These are phyloP conservation scores for Leccinellum albellum DNA, from an alignment of 768 basidiomycete genomes.

Conservation along the genomic window DNA sequence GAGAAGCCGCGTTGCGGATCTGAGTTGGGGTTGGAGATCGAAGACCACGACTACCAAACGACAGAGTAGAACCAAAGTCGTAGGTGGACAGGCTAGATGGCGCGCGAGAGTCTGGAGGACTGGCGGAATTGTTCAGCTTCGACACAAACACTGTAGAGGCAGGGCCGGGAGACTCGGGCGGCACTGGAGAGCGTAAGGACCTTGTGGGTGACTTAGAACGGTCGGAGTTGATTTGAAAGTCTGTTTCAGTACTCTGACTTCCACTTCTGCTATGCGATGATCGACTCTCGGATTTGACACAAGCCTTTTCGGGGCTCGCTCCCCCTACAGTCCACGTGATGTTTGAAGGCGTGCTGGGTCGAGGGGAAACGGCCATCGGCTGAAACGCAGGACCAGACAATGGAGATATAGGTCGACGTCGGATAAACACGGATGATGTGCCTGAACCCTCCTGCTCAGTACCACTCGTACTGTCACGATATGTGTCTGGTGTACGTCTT, in stretches of 20 bases:
- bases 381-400: constrained; percentile 59
- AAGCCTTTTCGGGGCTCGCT: constrained; percentile 29
- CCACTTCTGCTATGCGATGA: constrained; percentile 50
- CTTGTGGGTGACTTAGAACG: constrained; percentile 44
- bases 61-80: constrained; percentile 47
- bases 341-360: constrained; percentile 65
- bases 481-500: constrained; percentile 58
- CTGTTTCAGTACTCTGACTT: constrained; percentile 48
- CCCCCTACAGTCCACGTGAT: constrained; percentile 61
- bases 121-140: constrained; percentile 29
- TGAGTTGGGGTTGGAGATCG: constrained; percentile 72
- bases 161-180: constrained; percentile 57
- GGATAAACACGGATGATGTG: constrained; percentile 51
- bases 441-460: constrained; percentile 40
- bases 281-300: constrained; percentile 29
- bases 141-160: constrained; percentile 27
- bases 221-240: constrained; percentile 24
- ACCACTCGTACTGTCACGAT: constrained; percentile 34
- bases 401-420: constrained; percentile 72
- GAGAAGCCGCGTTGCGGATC: constrained; percentile 51
- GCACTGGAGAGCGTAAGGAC: constrained; percentile 51
- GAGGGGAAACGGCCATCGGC: constrained; percentile 51
- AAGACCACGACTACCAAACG: constrained; percentile 37
- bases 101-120: constrained; percentile 38
- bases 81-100: constrained; percentile 47